A percentile compares a stretch with the other conserved stretches of the same genome.
phyloP scores from a whole-genome alignment of 768 basidiomycete species.

The Boletus insuetus region DNA sequence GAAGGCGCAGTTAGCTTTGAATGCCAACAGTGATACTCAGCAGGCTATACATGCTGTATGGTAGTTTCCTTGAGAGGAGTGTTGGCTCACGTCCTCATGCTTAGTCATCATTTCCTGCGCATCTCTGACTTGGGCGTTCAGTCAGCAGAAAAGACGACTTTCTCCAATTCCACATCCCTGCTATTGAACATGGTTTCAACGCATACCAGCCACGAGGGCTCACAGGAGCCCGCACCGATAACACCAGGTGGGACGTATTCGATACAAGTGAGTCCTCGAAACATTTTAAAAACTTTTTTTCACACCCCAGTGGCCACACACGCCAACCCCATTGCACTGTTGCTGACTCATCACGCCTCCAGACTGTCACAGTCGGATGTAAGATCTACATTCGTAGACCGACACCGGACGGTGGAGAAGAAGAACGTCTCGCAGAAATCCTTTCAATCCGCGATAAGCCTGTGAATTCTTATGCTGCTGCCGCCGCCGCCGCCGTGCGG shows the following conservation, averaged over 20 bases:
- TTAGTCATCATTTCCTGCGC: conserved; percentile 19
- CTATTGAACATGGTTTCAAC: conserved; percentile 28
- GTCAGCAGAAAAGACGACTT: not conserved
- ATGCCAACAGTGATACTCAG: not conserved
- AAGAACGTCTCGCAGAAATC: conserved; percentile 94
- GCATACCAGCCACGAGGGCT: conserved; percentile 33
- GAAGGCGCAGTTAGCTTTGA: not conserved
- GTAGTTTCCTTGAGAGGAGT: conserved; percentile 1
- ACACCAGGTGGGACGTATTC: conserved; percentile 73
- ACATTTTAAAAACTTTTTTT: conserved; percentile 22
- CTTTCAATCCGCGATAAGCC: conserved; percentile 91
- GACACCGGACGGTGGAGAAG: conserved; percentile 65
- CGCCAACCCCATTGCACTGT: not conserved
- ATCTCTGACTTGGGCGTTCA: too few species aligned
- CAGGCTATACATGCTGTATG: not conserved
- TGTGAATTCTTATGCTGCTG: conserved; percentile 45
- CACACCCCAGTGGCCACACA: conserved; percentile 17
- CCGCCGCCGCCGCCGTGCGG: conserved; percentile 30
- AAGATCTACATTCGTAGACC: conserved; percentile 91
- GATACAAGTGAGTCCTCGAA: conserved; percentile 56
- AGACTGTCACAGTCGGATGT: conserved; percentile 92
- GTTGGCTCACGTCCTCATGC: conserved; percentile 3
- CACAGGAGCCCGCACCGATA: conserved; percentile 56
- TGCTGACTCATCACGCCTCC: conserved; percentile 36
- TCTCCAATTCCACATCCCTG: conserved; percentile 2